These are phyloP conservation scores for Geotrichum europaeum DNA, from an alignment of 1,139 yeast genomes.

Conservation along the genomic window DNA sequence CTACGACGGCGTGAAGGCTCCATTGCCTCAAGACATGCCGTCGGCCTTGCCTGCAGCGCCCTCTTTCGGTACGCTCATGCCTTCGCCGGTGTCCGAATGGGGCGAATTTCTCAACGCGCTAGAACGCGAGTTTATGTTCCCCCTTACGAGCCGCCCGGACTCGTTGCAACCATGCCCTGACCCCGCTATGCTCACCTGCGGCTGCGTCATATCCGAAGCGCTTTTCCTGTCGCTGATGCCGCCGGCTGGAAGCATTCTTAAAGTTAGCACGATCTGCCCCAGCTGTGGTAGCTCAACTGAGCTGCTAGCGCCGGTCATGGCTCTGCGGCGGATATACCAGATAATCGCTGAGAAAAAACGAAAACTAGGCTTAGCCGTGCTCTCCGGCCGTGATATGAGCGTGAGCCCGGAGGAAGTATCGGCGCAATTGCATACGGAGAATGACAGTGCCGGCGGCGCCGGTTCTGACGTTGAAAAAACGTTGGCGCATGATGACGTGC, in stretches of 20 bases:
- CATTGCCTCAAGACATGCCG: not conserved
- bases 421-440: not conserved
- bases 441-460: not conserved
- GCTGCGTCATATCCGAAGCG: constrained; percentile 60
- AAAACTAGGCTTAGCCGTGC: constrained; percentile 11
- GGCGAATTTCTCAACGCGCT: constrained; percentile 28
- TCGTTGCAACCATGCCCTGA: constrained; percentile 8
- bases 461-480: not conserved
- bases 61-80: constrained; percentile 5
- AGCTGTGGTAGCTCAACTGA: constrained; percentile 11
- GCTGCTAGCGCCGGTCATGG: constrained; percentile 11
- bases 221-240: not conserved
- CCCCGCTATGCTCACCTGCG: constrained; percentile 46
- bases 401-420: not conserved
- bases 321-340: constrained; percentile 6
- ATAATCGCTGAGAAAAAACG: constrained; percentile 9
- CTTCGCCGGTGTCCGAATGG: constrained; percentile 26
- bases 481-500: not conserved
- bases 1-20: not conserved
- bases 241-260: not conserved
- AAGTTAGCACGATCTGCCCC: constrained; percentile 5
- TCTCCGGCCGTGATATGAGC: constrained; percentile 4
- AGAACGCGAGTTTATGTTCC: constrained; percentile 24
- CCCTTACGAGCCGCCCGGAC: constrained; percentile 45
- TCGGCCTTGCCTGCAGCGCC: not conserved